Base-by-base conservation (phyloP, 1,139 yeast genomes). In the Suhomyces kunorum region DNA sequence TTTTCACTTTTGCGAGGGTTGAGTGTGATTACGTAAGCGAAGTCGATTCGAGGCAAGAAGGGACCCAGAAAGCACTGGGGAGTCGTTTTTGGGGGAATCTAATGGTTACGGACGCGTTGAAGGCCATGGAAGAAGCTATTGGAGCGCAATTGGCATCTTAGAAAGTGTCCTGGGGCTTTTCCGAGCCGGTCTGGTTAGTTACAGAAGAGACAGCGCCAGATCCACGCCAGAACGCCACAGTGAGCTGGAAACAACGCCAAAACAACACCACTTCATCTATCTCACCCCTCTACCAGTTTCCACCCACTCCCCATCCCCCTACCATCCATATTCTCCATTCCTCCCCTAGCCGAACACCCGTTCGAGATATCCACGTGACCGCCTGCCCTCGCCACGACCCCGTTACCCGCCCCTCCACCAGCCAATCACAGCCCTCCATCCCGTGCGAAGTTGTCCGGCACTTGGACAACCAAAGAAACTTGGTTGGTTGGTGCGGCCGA, bases 401-500 rank as follows among this genome's bases (percentile, higher is more conserved):
- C 17, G 39, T 38, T 42, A 36, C 40, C 40, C 44, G 44, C 44
- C 34, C 38, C 15, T 19, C 24, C 9, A 14, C 11, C 36, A 25
- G 34, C 46, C 46, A 43, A 43, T 43, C 46, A 43, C 39, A 43
- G 40, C 15, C 28, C 38, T 32, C 39, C 44, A 26, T 36, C 34
- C 36, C 20, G 36, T 29, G 38, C 34, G 37, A 27, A 32, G 35
- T 36, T 43, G 43, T 35, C 43, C 45, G 43, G 43, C 40, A 33
- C 40, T 38, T 28, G 36, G 28, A 31, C 44, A 33, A 37, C 37
- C 39, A 28, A 32, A 29, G 37, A 36, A 36, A 37, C 36, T 40
- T 40, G 44, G 44, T 40, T 40, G 44, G 44, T 34, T 36, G 43
- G 40, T 40, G 43, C 40, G 43, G 34, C 37, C 35, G 44, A 40